phyloP scores from a whole-genome alignment of 352 stramenopile genomes.

The Phytophthora sp. region DNA sequence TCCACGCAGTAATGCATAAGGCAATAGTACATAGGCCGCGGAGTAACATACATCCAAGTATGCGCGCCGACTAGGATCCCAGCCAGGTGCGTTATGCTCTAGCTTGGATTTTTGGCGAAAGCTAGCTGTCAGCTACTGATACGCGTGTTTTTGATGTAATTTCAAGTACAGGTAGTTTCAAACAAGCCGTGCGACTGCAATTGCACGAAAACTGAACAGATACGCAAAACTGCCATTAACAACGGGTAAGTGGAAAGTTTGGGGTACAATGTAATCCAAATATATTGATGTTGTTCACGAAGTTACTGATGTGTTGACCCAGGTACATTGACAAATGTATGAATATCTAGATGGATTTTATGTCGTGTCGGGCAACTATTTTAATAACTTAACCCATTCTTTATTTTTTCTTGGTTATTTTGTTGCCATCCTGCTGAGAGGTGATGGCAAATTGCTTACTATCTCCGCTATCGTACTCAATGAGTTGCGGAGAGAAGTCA shows the following conservation, averaged over 20 bases:
- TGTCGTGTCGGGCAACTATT: too few relatives aligned
- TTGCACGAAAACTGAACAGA: constrained; percentile 52
- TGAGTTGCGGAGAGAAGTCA: constrained; percentile 64
- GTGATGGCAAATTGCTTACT: constrained; percentile 82
- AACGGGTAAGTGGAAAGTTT: constrained; percentile 51
- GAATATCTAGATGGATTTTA: too few relatives aligned
- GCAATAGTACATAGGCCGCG: constrained; percentile 12
- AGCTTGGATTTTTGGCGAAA: neutral
- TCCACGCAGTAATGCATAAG: constrained; percentile 46
- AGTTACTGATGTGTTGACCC: too few relatives aligned
- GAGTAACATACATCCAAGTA: constrained; percentile 65
- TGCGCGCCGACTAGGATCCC: constrained; percentile 59
- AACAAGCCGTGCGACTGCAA: constrained; percentile 74
- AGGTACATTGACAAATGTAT: constrained; percentile 63
- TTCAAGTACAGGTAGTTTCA: constrained; percentile 70
- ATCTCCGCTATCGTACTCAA: constrained; percentile 69
- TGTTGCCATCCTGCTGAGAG: constrained; percentile 21
- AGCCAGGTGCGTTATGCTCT: constrained; percentile 48
- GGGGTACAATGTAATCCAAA: too few relatives aligned
- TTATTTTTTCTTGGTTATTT: neutral
- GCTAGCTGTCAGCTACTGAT: neutral
- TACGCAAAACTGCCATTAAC: constrained; percentile 73
- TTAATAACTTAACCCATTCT: too few relatives aligned
- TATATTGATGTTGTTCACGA: constrained; percentile 73
- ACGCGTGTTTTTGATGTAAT: constrained; percentile 34